A percentile compares a stretch with the other conserved stretches of the same genome.
Evolutionary conservation across 495 filamentous ascomycete genomes (phyloP).

Genomic region (Daldinia vernicosa): DNA sequence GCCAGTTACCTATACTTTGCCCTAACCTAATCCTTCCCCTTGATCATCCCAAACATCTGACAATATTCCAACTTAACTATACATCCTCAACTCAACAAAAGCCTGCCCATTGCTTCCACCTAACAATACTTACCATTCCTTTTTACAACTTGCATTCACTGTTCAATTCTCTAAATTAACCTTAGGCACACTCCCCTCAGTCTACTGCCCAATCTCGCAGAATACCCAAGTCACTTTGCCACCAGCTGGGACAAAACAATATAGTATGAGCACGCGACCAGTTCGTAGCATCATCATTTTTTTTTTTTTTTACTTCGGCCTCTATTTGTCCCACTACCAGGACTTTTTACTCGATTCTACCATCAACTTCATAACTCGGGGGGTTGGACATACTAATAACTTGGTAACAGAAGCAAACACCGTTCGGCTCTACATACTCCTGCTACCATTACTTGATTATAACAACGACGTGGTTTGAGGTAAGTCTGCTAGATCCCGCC

Average conservation of each 20-base stretch:
- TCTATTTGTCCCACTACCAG: background rate
- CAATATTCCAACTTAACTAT: background rate
- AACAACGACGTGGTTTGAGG: background rate
- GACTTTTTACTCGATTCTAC: background rate
- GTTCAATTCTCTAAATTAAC: background rate
- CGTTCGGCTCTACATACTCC: background rate
- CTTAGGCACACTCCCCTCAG: background rate
- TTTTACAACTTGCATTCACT: background rate
- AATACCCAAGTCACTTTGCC: background rate
- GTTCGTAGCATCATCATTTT: background rate
- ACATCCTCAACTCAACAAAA: background rate
- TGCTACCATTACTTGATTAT: background rate
- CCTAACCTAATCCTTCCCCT: background rate
- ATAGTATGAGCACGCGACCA: background rate
- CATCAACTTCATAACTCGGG: background rate
- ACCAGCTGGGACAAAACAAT: background rate
- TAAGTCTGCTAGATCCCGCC: background rate
- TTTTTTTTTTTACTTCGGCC: background rate
- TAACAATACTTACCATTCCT: background rate
- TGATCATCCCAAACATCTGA: background rate
- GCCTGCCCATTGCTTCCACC: background rate
- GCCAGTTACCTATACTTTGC: background rate
- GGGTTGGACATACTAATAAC: background rate
- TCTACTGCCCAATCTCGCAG: background rate
- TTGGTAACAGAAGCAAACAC: background rate